Percentiles rank a stretch among this genome's conserved stretches.
Conservation (phyloP, 495 filamentous ascomycete genomes). For the Talaromyces thailandensis region DNA sequence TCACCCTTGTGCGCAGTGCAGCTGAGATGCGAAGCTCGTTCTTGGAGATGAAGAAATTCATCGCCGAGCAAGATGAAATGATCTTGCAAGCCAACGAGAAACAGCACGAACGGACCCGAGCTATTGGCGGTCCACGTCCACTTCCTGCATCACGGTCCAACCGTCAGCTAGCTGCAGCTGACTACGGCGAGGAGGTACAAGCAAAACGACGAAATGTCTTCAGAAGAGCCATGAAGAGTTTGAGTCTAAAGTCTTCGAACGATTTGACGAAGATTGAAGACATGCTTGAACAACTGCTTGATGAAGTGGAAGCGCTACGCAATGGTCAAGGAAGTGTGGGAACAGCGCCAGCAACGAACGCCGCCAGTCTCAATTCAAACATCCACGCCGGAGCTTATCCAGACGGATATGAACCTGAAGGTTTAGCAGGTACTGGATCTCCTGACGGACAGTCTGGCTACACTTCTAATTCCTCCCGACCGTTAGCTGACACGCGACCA, state of each 20-base stretch:
- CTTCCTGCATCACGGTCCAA: conserved; percentile 52
- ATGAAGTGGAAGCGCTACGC: conserved; percentile 84
- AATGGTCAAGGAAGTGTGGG: conserved; percentile 33
- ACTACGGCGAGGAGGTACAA: conserved; percentile 65
- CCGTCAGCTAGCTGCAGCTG: conserved; percentile 41
- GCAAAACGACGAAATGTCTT: conserved; percentile 84
- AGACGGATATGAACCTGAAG: conserved; percentile 75
- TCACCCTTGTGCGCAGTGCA: conserved; percentile 86
- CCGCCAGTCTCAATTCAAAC: conserved; percentile 33
- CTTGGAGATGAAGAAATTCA: conserved; percentile 89
- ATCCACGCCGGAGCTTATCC: conserved; percentile 15
- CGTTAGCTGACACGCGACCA: conserved; percentile 46
- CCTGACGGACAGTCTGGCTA: conserved; percentile 71
- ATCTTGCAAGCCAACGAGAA: conserved; percentile 77
- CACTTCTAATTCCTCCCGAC: conserved; percentile 58
- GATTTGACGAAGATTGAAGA: conserved; percentile 89
- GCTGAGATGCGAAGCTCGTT: conserved; percentile 97
- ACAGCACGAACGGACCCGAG: conserved; percentile 74
- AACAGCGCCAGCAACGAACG: neutral
- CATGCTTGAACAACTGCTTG: conserved; percentile 86
- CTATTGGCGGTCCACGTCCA: conserved; percentile 81
- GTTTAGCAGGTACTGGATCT: conserved; percentile 67
- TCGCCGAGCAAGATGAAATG: conserved; percentile 75
- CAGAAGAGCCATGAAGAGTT: conserved; percentile 78
- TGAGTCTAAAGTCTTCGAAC: conserved; percentile 76